Conservation (phyloP, 108 stramenopile genomes). For the Cylindrotheca fusiformis region DNA sequence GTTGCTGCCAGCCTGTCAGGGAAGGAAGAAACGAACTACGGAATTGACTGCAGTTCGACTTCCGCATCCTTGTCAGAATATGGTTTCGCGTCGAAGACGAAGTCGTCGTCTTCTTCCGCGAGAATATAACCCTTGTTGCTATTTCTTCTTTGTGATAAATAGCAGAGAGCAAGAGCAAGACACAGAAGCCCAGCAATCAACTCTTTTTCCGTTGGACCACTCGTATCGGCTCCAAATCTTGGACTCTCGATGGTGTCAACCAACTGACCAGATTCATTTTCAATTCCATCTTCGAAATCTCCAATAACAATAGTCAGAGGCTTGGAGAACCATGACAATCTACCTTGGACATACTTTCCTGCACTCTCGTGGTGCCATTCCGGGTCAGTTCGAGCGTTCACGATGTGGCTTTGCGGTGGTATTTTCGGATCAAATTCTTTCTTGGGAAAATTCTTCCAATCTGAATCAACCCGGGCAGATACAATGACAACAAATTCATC, state of each 20-base stretch:
- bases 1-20: background rate
- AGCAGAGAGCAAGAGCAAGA: conserved; percentile 5
- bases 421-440: conserved; percentile 21
- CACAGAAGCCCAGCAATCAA: conserved; percentile 1
- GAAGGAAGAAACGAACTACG: background rate
- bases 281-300: conserved; percentile 33
- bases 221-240: background rate
- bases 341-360: conserved; percentile 70
- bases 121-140: no score
- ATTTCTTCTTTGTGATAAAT: no score
- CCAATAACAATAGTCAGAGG: conserved; percentile 65
- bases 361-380: conserved; percentile 64
- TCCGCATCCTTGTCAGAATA: conserved; percentile 15
- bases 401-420: conserved; percentile 83
- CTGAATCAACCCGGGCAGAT: conserved; percentile 64
- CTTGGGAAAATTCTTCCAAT: conserved; percentile 38
- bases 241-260: conserved; percentile 13
- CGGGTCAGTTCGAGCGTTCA: conserved; percentile 88
- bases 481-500: conserved; percentile 62
- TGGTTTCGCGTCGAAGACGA: conserved; percentile 17
- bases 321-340: conserved; percentile 78
- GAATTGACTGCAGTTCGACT: background rate
- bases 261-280: conserved; percentile 9
- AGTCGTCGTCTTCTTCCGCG: conserved; percentile 13
- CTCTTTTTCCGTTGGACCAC: no score